A percentile compares a stretch with the other conserved stretches of the same genome.
These are phyloP conservation scores for Arabidopsis suecica DNA, from an alignment of 345 rosid species.

Conservation along the genomic window DNA sequence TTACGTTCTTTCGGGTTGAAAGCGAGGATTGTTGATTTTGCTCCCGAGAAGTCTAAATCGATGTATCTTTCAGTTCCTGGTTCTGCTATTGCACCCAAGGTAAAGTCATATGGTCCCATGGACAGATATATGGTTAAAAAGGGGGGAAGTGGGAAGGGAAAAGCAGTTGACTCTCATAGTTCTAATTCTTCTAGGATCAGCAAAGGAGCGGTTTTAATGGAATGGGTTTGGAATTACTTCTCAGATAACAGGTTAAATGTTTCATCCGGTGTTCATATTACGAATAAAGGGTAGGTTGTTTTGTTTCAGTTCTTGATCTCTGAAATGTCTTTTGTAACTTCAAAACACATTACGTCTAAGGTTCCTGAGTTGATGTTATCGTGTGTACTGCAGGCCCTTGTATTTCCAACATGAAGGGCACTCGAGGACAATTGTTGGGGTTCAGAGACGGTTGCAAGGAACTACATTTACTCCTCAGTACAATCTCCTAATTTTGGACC, in stretches of 20 bases:
- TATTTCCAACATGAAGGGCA: conserved; percentile 91
- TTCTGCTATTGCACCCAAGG: conserved; percentile 49
- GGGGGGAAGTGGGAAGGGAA: conserved; percentile 26
- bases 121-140: conserved; percentile 56
- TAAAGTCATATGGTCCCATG: conserved; percentile 68
- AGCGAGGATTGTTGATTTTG: conserved; percentile 81
- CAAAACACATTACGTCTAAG: background rate
- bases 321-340: background rate
- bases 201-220: conserved; percentile 59
- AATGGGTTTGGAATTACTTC: conserved; percentile 89
- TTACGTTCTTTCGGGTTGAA: conserved; percentile 76
- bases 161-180: conserved; percentile 25
- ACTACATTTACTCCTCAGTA: conserved; percentile 49
- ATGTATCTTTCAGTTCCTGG: conserved; percentile 75
- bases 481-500: conserved; percentile 75
- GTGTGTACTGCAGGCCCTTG: conserved; percentile 62
- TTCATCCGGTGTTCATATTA: conserved; percentile 52
- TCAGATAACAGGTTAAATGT: conserved; percentile 49
- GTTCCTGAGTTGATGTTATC: conserved; percentile 26
- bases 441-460: conserved; percentile 58
- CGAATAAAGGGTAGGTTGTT: conserved; percentile 56
- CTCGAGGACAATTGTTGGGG: conserved; percentile 79
- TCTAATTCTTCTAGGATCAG: conserved; percentile 36
- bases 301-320: conserved; percentile 15
- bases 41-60: conserved; percentile 57